Base-by-base conservation (phyloP, 2,329 filamentous ascomycete genomes). In the Westerdykella aurantiaca region DNA sequence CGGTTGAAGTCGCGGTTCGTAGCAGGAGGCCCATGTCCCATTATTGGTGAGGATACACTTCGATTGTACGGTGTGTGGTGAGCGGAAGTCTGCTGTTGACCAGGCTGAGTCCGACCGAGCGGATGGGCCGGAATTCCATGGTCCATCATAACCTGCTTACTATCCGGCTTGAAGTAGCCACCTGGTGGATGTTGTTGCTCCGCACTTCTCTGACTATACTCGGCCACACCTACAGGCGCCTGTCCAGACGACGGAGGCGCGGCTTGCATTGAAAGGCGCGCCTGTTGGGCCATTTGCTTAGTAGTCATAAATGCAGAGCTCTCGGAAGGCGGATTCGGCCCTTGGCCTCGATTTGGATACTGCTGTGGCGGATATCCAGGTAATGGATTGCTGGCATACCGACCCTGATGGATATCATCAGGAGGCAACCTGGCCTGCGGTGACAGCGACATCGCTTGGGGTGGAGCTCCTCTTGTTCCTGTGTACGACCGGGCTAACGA, bases 11-110 rank as follows among this genome's bases (percentile, higher is more conserved):
- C 21, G 3, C 56, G 46, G 5, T 46, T 43, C 6, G 45, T 41
- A 39, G 47, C 41, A 29, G 18, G 18, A 21, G 18, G 18, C 4
- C 41, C 21, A 10, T 56, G 50, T 18, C 38, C 25, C 16, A 47
- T 43, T 6, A 46, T 23, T 6, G 56, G 51, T 13, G 57, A 55
- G 17, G 60, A 57, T n/a, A 57, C 48, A 23, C 47, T 55, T 12
- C 54, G 56, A 17, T 40, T 34, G 10, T 48, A 51, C 17, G 40
- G 31, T 29, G 44, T 49, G 23, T 51, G 52, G n/a, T 31, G 21
- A n/a, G 31, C 38, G 14, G 39, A 17, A 22, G 41, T 29, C 39
- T 47, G 37, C 21, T 35, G 25, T 21, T 39, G 17, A 22, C 10
- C 41, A 25, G 31, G 14, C 25, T 16, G 43, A 35, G 17, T 42